phyloP scores from a whole-genome alignment of 73 alveolate genomes.

The Tetrahymena elliotti region DNA sequence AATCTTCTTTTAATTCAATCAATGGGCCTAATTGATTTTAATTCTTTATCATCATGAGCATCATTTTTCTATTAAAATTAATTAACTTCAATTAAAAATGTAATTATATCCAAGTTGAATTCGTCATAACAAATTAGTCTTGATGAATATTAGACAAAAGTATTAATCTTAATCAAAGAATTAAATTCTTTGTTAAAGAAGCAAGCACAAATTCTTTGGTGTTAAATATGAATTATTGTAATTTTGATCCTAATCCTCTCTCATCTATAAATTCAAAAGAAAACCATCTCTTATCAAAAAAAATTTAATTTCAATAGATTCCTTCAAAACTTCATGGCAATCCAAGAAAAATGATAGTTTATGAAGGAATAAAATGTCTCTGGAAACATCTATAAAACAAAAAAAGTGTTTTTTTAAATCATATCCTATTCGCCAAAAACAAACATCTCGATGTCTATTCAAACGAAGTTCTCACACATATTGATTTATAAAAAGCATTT shows the following conservation, averaged over 20 bases:
- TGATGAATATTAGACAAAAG: background rate
- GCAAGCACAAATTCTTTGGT: background rate
- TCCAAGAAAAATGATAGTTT: background rate
- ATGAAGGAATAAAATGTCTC: background rate
- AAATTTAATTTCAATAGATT: background rate
- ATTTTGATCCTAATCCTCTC: background rate
- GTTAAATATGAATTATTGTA: background rate
- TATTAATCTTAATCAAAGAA: background rate
- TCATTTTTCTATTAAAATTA: background rate
- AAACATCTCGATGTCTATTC: background rate
- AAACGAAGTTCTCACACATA: background rate
- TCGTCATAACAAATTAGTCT: background rate
- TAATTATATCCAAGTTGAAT: background rate
- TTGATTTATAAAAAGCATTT: background rate
- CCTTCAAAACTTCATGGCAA: background rate
- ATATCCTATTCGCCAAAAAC: background rate
- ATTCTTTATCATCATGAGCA: background rate
- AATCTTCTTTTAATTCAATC: background rate
- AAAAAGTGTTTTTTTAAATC: background rate
- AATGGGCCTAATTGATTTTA: background rate
- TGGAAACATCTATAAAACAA: background rate
- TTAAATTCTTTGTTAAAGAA: background rate
- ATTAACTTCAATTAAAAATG: background rate
- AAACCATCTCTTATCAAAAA: background rate
- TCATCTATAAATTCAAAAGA: too few relatives aligned